Conservation (phyloP, 179 eudicot genomes). For the Spergularia azorica region DNA sequence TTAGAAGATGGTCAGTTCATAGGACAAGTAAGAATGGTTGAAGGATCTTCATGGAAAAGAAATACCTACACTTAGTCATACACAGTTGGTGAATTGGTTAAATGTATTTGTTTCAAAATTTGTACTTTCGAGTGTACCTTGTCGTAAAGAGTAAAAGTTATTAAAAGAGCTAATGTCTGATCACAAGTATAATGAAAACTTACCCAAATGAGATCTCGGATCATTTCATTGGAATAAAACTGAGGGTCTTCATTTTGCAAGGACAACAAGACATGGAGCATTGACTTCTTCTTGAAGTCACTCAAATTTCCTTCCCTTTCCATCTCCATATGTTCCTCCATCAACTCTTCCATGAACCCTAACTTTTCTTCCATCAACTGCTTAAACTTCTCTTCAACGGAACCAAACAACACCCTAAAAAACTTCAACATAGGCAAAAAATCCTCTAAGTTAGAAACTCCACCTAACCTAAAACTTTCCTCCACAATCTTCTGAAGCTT, state of each 20-base stretch:
- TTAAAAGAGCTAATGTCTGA: too few relatives aligned
- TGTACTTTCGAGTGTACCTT: too few relatives aligned
- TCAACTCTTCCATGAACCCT: conserved; percentile 32
- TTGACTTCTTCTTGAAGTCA: conserved; percentile 24
- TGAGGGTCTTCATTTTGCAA: conserved; percentile 33
- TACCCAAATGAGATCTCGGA: conserved; percentile 32
- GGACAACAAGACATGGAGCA: conserved; percentile 29
- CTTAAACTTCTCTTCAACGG: conserved; percentile 7
- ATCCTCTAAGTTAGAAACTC: conserved; percentile 28
- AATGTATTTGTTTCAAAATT: neutral
- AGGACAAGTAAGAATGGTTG: too few relatives aligned
- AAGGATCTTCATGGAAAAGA: too few relatives aligned
- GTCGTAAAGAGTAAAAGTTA: too few relatives aligned
- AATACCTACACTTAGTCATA: too few relatives aligned
- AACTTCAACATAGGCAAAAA: conserved; percentile 30
- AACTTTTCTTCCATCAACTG: conserved; percentile 17
- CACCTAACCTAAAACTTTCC: conserved; percentile 27
- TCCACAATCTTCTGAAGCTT: conserved; percentile 23
- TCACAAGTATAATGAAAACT: neutral
- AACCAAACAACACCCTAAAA: conserved; percentile 16
- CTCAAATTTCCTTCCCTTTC: conserved; percentile 17
- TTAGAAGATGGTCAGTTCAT: neutral
- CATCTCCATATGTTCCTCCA: conserved; percentile 28
- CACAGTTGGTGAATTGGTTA: too few relatives aligned
- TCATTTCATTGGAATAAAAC: conserved; percentile 28